A percentile compares a stretch with the other conserved stretches of the same genome.
These are phyloP conservation scores for Auricularia cornea DNA, from an alignment of 768 basidiomycete genomes.

Conservation along the genomic window DNA sequence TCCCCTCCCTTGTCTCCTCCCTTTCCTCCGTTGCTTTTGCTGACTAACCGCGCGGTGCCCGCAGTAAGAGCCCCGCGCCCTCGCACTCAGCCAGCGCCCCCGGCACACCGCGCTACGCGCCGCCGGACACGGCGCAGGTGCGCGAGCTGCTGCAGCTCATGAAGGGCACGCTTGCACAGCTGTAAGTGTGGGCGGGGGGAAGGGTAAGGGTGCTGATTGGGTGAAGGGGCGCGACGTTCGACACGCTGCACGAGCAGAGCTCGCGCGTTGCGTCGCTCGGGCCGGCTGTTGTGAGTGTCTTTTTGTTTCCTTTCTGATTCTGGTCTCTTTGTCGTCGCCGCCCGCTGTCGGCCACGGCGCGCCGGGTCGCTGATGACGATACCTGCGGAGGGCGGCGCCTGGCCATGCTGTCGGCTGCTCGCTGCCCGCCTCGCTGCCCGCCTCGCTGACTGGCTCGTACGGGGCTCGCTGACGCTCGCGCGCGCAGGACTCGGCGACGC, in stretches of 20 bases:
- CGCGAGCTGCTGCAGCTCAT: neutral
- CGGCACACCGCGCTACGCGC: neutral
- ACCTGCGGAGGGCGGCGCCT: neutral
- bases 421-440: neutral
- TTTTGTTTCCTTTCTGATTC: no score
- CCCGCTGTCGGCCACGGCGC: no score
- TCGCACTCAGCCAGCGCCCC: neutral
- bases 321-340: no score
- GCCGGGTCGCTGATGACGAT: no score
- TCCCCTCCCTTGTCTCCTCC: no score
- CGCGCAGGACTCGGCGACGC: slow-evolving; percentile 11
- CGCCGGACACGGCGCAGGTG: neutral
- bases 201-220: no score
- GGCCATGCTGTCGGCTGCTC: neutral
- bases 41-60: no score
- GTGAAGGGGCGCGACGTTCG: slow-evolving; percentile 23
- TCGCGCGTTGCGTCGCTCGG: slow-evolving; percentile 20
- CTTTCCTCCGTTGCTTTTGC: no score
- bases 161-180: neutral
- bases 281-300: slow-evolving; percentile 21
- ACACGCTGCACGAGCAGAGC: slow-evolving; percentile 24
- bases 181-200: neutral
- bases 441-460: no score
- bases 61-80: no score
- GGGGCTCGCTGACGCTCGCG: neutral